Base-by-base conservation (phyloP, 2,329 filamentous ascomycete genomes). In the Arachnopeziza araneosa region DNA sequence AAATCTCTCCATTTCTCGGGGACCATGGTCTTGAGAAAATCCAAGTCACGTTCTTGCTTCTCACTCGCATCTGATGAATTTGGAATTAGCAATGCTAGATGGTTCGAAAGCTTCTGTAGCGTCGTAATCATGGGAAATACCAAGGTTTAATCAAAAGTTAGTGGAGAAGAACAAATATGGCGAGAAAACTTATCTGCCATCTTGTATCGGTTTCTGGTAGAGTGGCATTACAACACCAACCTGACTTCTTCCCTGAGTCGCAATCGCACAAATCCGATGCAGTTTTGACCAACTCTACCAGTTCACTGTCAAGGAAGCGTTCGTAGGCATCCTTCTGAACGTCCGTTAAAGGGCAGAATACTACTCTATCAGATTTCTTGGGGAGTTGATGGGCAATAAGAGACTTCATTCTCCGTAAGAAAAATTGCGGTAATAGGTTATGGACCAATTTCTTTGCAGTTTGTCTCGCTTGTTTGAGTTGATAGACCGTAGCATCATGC, bases 311-410 rank as follows among this genome's bases (percentile, higher is more conserved):
- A n/a, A 96, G 77, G 58, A 95, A 89, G 48, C 87, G 89, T 67
- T 91, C 83, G 71, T 99, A 99, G 0, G 93, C 93, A 32, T 87
- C 82, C 14, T 83, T 82, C 73, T 99, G 95, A 0, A 87, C 83
- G 4, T 88, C 83, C 0, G 93, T 96, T 22, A 99, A 80, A 1
- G 92, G 92, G 67, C 95, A 99, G 71, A 99, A 99, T 4, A 98
- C 91, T 0, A 98, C 93, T 58, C 88, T 86, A 72, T 99, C 95
- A 36, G 85, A 93, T 79, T 99, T 99, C 75, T 92, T 96, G 0
- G 95, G 95, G 8, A 99, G 79, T 71, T 99, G 93, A 69, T 96
- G 80, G 0, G 92, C 91, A 62, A 99, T 96, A 19, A 98, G 78
- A 0, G 87, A 87, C 77, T 99, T 99, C 84, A 96, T 95, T 1